Evolutionary conservation across 2,329 filamentous ascomycete species (phyloP).

Genomic region (Claviceps capensis): DNA sequence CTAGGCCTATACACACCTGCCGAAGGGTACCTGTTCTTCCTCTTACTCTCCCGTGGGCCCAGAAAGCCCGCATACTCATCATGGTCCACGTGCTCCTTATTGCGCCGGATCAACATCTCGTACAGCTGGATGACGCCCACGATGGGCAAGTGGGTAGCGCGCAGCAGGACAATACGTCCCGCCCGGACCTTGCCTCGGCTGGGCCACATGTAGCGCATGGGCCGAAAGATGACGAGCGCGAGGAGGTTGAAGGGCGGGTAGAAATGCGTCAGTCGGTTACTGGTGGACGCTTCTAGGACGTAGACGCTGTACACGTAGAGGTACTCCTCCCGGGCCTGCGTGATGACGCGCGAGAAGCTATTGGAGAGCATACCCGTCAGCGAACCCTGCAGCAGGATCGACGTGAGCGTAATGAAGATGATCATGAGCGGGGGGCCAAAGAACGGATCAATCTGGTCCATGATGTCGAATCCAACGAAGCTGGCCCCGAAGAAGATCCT

Average conservation of each 20-base stretch:
- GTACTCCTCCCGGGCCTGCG: slow-evolving; percentile 59
- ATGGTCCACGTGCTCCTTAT: slow-evolving; percentile 23
- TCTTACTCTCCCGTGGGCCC: slow-evolving; percentile 25
- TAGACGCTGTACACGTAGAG: slow-evolving; percentile 60
- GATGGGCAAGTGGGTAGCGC: slow-evolving; percentile 51
- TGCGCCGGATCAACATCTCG: slow-evolving; percentile 33
- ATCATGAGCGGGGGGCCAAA: slow-evolving; percentile 51
- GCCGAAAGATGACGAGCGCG: slow-evolving; percentile 57
- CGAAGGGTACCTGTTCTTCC: slow-evolving; percentile 8
- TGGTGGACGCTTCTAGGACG: slow-evolving; percentile 52
- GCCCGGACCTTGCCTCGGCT: slow-evolving; percentile 49
- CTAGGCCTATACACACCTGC: slow-evolving; percentile 8
- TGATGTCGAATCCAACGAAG: slow-evolving; percentile 59
- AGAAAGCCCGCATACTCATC: slow-evolving; percentile 36
- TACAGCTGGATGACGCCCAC: slow-evolving; percentile 57
- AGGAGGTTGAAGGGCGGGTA: slow-evolving; percentile 63
- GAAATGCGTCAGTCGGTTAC: slow-evolving; percentile 55
- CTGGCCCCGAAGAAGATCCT: slow-evolving; percentile 72
- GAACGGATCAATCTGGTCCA: slow-evolving; percentile 43
- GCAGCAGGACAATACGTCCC: slow-evolving; percentile 47
- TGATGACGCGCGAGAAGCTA: slow-evolving; percentile 53
- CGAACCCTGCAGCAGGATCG: slow-evolving; percentile 66
- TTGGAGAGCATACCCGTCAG: slow-evolving; percentile 68
- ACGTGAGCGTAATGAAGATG: slow-evolving; percentile 63
- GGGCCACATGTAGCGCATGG: slow-evolving; percentile 54